A percentile compares a stretch with the other conserved stretches of the same genome.
phyloP scores from a whole-genome alignment of 2,329 filamentous ascomycete species.

The Sporothrix dimorphospora region DNA sequence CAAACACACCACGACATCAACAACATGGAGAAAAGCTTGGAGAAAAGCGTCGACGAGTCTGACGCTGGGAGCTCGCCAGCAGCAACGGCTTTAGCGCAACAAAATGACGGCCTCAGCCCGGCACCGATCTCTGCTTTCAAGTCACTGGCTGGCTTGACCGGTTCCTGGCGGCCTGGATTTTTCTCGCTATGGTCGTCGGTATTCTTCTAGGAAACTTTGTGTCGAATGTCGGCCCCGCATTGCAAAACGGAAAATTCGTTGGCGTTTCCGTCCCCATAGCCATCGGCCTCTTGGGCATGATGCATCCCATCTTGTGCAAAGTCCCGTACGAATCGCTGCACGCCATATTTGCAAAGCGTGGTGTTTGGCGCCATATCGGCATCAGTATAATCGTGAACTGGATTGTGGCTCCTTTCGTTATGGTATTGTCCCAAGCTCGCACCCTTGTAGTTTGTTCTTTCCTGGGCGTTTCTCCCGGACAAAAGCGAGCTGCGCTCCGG shows the following conservation, averaged over 20 bases:
- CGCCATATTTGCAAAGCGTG: constrained; percentile 60
- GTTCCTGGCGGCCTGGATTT: constrained; percentile 71
- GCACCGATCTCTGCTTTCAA: constrained; percentile 50
- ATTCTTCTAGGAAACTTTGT: constrained; percentile 79
- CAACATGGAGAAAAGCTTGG: background rate
- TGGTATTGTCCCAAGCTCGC: constrained; percentile 55
- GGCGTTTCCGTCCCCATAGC: constrained; percentile 51
- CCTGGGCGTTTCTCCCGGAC: constrained; percentile 70
- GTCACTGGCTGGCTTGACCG: constrained; percentile 62
- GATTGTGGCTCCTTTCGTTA: constrained; percentile 79
- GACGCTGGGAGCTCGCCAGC: background rate
- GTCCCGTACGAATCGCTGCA: constrained; percentile 78
- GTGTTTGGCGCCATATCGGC: constrained; percentile 76
- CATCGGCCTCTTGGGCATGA: constrained; percentile 83
- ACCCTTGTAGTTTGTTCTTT: constrained; percentile 44
- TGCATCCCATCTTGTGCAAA: constrained; percentile 92
- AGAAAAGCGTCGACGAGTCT: background rate
- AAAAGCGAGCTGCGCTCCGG: constrained; percentile 63
- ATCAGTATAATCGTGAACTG: constrained; percentile 81
- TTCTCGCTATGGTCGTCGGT: constrained; percentile 76
- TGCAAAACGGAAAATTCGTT: constrained; percentile 74
- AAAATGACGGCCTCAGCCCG: background rate
- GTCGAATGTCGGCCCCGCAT: constrained; percentile 58
- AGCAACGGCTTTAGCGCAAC: background rate
- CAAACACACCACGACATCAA: background rate